Base-by-base conservation (phyloP, 768 basidiomycete species). In the Suillus alpinus region DNA sequence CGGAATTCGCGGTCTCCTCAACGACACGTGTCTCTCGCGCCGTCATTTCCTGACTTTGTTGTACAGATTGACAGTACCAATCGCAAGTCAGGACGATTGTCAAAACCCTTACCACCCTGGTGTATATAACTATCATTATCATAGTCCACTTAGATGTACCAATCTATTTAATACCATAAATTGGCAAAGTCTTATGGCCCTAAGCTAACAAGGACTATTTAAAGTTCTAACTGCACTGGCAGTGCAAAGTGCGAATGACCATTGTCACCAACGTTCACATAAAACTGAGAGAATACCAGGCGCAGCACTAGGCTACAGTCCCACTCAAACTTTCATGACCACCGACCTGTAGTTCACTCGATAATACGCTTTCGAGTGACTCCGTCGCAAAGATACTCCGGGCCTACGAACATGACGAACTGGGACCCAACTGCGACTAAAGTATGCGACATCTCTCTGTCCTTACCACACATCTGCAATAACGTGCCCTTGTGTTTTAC, bases 351-450 rank as follows among this genome's bases (percentile, higher is more conserved):
- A 18, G 39, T 51, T 34, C 10, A 40, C 57, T 23, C 23, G 31
- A 29, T 37, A 29, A 41, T 46, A 26, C 57, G 1, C 29, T 29
- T 34, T 31, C 18, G 31, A 40, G 52, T 50, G 18, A 50, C 16
- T 31, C 34, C 34, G 34, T 34, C 34, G 34, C 36, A 36, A 56
- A 29, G 41, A 56, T 2, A 34, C 26, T 14, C 32, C 32, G 32
- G 41, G 32, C 26, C 47, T 31, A 46, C 36, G 31, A 29, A 8
- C 29, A 76, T 73, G 73, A 60, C 65, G 31, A 62, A 32, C 55
- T 73, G 75, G 73, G 70, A 75, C 57, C 65, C 70, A 9, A 66
- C 61, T 58, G 69, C 69, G 53, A 68, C 69, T 65, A 76, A 72
- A 68, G 73, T 66, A 57, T 61, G 71, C 67, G 20, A 16, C 37